Percentiles rank a stretch among this genome's conserved stretches.
Evolutionary conservation across 192 early-diverging fungal genomes (phyloP).

Genomic region (Backusella tarrabulga): DNA sequence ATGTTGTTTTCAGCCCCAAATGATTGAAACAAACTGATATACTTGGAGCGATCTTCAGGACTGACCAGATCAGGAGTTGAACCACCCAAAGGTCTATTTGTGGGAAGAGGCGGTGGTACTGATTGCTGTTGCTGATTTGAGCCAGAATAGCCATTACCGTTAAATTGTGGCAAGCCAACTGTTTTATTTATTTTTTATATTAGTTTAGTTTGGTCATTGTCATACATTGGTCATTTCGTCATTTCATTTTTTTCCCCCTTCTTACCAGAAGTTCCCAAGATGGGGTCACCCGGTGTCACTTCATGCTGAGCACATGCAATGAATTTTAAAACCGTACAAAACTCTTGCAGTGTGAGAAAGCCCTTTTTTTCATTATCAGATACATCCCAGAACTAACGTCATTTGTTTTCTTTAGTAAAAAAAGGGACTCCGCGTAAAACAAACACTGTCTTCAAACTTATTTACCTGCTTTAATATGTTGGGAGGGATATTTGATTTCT

Average conservation of each 20-base stretch:
- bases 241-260: background rate
- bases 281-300: constrained; percentile 43
- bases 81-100: background rate
- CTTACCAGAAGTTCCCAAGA: constrained; percentile 12
- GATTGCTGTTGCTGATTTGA: background rate
- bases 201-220: background rate
- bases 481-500: constrained; percentile 60
- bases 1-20: constrained; percentile 20
- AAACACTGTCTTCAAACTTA: background rate
- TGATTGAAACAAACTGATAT: constrained; percentile 27
- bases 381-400: constrained; percentile 76
- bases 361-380: constrained; percentile 81
- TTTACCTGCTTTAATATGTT: constrained; percentile 57
- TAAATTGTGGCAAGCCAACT: constrained; percentile 35
- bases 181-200: background rate
- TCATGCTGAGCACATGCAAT: constrained; percentile 86
- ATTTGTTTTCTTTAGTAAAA: background rate
- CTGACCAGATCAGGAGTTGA: constrained; percentile 41
- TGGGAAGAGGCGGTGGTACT: background rate
- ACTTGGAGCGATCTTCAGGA: constrained; percentile 31
- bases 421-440: background rate
- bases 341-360: constrained; percentile 71
- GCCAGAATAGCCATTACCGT: constrained; percentile 8
- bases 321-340: constrained; percentile 81
- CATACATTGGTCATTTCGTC: background rate